These are phyloP conservation scores for Ceratobasidium theobromae DNA, from an alignment of 1,284 basidiomycete genomes.

Conservation along the genomic window DNA sequence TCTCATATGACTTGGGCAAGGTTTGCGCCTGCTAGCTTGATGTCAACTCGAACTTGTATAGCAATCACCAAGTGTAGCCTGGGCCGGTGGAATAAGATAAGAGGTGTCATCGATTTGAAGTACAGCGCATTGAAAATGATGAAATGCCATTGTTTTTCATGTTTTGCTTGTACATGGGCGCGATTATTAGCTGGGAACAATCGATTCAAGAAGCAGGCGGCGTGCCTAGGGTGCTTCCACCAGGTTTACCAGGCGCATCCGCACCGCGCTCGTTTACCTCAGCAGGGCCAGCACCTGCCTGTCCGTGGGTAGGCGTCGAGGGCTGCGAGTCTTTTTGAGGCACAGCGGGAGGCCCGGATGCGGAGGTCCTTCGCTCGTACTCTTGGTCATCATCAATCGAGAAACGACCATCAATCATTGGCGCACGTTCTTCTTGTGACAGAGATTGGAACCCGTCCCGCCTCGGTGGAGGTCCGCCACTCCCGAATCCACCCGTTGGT, in stretches of 20 bases:
- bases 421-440: slow-evolving; percentile 18
- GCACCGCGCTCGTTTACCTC: too few species aligned
- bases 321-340: not conserved
- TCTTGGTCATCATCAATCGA: slow-evolving; percentile 24
- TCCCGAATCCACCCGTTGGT: slow-evolving; percentile 15
- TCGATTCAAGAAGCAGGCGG: not conserved
- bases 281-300: too few species aligned
- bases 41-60: too few species aligned
- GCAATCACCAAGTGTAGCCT: too few species aligned
- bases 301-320: not conserved
- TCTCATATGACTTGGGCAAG: too few species aligned
- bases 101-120: too few species aligned
- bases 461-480: slow-evolving; percentile 5
- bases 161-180: not conserved
- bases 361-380: slow-evolving; percentile 20
- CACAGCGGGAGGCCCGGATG: slow-evolving; percentile 10
- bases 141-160: too few species aligned
- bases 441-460: slow-evolving; percentile 17
- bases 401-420: slow-evolving; percentile 13
- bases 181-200: not conserved
- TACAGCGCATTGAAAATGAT: too few species aligned
- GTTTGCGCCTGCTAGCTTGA: too few species aligned
- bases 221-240: not conserved
- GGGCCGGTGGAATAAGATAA: too few species aligned
- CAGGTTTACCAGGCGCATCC: not conserved